Conservation (phyloP, 176 grass and related monocot genomes). For the Tillandsia fasciculata region DNA sequence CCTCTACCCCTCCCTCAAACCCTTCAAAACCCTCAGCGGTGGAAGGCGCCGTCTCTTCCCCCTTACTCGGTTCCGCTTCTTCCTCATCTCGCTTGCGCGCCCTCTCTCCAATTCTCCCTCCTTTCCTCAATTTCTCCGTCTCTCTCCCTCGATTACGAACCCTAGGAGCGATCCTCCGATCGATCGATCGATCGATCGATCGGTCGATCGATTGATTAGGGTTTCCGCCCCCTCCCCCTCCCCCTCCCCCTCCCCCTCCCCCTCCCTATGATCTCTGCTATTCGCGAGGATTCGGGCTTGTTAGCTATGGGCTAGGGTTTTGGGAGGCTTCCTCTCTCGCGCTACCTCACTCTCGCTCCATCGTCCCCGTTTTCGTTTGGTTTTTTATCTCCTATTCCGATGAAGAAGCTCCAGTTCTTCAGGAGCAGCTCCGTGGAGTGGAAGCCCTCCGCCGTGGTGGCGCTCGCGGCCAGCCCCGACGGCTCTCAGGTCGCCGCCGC, state of each 20-base stretch:
- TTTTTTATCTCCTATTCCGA: slow-evolving; percentile 7
- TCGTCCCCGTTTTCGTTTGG: too few relatives aligned
- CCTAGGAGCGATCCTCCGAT: neutral
- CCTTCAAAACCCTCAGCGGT: neutral
- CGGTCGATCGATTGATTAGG: neutral
- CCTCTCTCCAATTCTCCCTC: neutral
- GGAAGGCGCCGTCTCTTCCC: neutral
- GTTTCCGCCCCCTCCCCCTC: slow-evolving; percentile 8
- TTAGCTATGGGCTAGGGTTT: neutral
- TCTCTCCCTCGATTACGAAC: slow-evolving; percentile 12
- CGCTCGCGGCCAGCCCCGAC: slow-evolving; percentile 57
- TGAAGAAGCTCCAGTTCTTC: slow-evolving; percentile 78
- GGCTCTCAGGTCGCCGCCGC: slow-evolving; percentile 74
- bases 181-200: neutral
- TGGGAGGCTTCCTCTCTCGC: neutral
- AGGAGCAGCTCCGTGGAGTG: slow-evolving; percentile 47
- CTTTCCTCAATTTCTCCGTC: neutral
- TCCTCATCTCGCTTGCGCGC: slow-evolving; percentile 1
- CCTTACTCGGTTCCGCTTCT: slow-evolving; percentile 17
- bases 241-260: slow-evolving; percentile 16
- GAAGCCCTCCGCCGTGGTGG: slow-evolving; percentile 60
- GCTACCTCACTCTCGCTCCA: neutral
- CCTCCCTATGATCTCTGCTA: neutral
- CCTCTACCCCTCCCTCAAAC: too few relatives aligned
- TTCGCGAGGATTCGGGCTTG: neutral